Conservation (phyloP, 495 filamentous ascomycete genomes). For the Thermochaetoides thermophila region DNA sequence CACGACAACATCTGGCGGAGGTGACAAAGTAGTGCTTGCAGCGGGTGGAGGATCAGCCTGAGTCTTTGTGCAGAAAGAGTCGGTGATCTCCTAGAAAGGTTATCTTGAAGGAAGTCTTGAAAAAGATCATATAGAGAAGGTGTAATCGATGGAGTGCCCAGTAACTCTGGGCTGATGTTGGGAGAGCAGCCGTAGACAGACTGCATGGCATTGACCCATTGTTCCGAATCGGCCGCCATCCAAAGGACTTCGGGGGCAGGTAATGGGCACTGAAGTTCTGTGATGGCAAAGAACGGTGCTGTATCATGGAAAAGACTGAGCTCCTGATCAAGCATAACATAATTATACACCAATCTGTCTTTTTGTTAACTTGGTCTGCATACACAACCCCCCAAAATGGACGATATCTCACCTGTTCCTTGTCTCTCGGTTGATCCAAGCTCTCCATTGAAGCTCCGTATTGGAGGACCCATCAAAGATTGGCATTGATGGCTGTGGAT, state of each 20-base stretch:
- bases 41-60: constrained; percentile 35
- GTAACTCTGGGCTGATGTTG: constrained; percentile 23
- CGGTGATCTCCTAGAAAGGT: constrained; percentile 17
- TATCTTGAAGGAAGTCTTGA: constrained; percentile 36
- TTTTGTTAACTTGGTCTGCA: no score
- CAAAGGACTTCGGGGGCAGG: constrained; percentile 41
- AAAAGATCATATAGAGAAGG: constrained; percentile 44
- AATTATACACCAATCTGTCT: constrained; percentile 44
- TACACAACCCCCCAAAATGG: no score
- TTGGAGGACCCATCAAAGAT: constrained; percentile 18
- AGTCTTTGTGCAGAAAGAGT: constrained; percentile 33
- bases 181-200: constrained; percentile 26
- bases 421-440: constrained; percentile 43
- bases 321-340: constrained; percentile 53
- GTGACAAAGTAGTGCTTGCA: constrained; percentile 36
- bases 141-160: constrained; percentile 25
- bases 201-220: constrained; percentile 37
- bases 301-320: constrained; percentile 48
- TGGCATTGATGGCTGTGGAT: constrained; percentile 23
- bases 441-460: constrained; percentile 37
- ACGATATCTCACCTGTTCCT: constrained; percentile 41
- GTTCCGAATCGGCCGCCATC: constrained; percentile 25
- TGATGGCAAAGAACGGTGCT: constrained; percentile 40
- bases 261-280: constrained; percentile 41
- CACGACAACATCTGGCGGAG: constrained; percentile 33